Evolutionary conservation across 2,329 filamentous ascomycete genomes (phyloP), one percentile per base, ranked within the genome.

Genomic region (Alternaria postmessia): DNA sequence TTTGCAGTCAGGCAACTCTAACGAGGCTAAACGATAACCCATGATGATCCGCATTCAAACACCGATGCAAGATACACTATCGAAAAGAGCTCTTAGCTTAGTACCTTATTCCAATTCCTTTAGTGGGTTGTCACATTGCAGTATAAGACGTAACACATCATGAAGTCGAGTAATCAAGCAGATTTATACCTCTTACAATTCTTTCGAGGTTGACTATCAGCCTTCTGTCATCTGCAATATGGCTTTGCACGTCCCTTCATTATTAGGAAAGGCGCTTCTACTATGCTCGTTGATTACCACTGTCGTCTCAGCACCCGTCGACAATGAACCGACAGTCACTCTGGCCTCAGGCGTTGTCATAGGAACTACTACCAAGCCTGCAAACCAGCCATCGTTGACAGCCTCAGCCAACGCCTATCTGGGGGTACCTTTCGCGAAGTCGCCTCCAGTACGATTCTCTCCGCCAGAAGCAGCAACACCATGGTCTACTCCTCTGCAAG

Each of bases 371-470:
- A 59, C 63, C 30, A 57, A 41, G 39, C 54, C 54, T 20, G 12
- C 28, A 7, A 57, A 57, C 22, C 54, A 66, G 16, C 61, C 61
- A 7, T 57, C 55, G 3, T 48, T 64, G n/a, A 39, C 59, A 6
- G 56, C 55, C 20, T 56, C 56, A 30, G 61, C 62, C 5, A 66
- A 66, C 42, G 64, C 51, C 9, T 65, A 64, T n/a, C 41, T 67
- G 20, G 65, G 63, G 43, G 56, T 67, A 8, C 65, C 65, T 16
- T 67, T 63, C 18, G 65, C 63, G 3, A 56, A 67, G n/a, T 62
- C 66, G 2, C 61, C 67, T 8, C 64, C 68, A 5, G 53, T 52
- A 9, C 63, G 66, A 2, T 73, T 69, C 44, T 44, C 62, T 1
- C 62, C 62, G 2, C 66, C 69, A 3, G 26, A 65, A 47, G 42